phyloP scores from a whole-genome alignment of 352 stramenopile species.

The Phytophthora agathidicida region DNA sequence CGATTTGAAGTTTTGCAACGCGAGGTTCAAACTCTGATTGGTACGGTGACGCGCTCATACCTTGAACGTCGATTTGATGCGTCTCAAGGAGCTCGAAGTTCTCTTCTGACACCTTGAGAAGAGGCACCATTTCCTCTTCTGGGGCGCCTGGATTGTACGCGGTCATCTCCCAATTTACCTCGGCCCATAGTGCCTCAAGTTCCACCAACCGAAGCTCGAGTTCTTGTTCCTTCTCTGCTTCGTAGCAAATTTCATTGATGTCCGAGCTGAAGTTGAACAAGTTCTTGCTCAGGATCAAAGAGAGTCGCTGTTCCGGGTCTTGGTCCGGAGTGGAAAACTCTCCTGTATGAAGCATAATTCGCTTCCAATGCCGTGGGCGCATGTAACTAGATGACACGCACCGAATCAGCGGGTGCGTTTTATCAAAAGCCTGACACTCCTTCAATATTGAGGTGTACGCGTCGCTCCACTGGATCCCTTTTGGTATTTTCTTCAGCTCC shows the following conservation, averaged over 20 bases:
- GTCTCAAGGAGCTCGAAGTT: conserved; percentile 97
- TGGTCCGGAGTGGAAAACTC: conserved; percentile 94
- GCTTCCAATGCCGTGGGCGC: conserved; percentile 94
- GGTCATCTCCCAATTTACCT: conserved; percentile 95
- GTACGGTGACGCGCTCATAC: conserved; percentile 96
- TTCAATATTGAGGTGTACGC: conserved; percentile 89
- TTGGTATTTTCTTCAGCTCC: conserved; percentile 92
- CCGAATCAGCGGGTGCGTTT: conserved; percentile 81
- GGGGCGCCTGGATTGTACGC: conserved; percentile 83
- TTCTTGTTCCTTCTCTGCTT: conserved; percentile 97
- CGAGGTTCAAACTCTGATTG: conserved; percentile 95
- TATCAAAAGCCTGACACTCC: conserved; percentile 85
- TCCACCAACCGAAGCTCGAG: conserved; percentile 92
- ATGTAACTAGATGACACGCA: conserved; percentile 89
- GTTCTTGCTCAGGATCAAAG: conserved; percentile 92
- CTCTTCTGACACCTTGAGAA: conserved; percentile 94
- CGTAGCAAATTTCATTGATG: conserved; percentile 97
- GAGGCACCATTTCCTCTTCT: conserved; percentile 87
- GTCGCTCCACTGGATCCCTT: conserved; percentile 93
- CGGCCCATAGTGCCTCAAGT: conserved; percentile 91
- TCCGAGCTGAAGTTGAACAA: conserved; percentile 94
- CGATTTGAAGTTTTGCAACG: conserved; percentile 88
- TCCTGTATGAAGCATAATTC: conserved; percentile 90
- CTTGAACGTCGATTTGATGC: conserved; percentile 96
- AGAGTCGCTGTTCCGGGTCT: conserved; percentile 91